Evolutionary conservation across 768 basidiomycete species (phyloP).

Genomic region (Mrakia frigida): DNA sequence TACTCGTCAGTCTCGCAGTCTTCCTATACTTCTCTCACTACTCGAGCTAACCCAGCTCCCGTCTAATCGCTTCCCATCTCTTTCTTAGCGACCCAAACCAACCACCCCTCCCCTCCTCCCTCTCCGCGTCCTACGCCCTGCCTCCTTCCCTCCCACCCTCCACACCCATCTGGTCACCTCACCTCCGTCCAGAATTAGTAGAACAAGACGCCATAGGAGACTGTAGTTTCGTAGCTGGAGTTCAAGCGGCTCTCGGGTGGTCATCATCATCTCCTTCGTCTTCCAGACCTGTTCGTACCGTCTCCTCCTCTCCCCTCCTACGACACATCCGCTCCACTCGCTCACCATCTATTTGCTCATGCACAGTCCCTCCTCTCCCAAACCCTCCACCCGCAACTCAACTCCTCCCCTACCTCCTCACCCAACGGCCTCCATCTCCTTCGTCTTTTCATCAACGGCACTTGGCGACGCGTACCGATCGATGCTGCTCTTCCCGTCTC

Average conservation of each 20-base stretch:
- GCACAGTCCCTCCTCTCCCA: not conserved
- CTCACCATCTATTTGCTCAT: not conserved
- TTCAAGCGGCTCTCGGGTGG: slow-evolving; percentile 25
- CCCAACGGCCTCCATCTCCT: not conserved
- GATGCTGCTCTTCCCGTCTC: slow-evolving; percentile 11
- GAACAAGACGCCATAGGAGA: slow-evolving; percentile 19
- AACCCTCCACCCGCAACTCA: not conserved
- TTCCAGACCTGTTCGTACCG: slow-evolving; percentile 4
- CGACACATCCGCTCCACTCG: too few species aligned
- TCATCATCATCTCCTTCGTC: not conserved
- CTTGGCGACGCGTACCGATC: not conserved
- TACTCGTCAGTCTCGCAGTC: not conserved
- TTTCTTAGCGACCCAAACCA: slow-evolving; percentile 8
- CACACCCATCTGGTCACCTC: slow-evolving; percentile 8
- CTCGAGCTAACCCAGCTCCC: not conserved
- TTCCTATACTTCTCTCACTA: not conserved
- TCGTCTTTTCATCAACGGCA: slow-evolving; percentile 12
- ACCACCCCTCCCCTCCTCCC: slow-evolving; percentile 20
- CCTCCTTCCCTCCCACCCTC: slow-evolving; percentile 8
- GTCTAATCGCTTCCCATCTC: not conserved
- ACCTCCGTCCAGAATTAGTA: not conserved
- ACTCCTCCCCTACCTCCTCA: not conserved
- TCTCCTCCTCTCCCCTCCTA: too few species aligned
- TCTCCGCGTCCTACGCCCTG: not conserved
- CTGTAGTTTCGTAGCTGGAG: slow-evolving; percentile 25